phyloP scores from a whole-genome alignment of 345 rosid genomes.

The Moricandia arvensis region DNA sequence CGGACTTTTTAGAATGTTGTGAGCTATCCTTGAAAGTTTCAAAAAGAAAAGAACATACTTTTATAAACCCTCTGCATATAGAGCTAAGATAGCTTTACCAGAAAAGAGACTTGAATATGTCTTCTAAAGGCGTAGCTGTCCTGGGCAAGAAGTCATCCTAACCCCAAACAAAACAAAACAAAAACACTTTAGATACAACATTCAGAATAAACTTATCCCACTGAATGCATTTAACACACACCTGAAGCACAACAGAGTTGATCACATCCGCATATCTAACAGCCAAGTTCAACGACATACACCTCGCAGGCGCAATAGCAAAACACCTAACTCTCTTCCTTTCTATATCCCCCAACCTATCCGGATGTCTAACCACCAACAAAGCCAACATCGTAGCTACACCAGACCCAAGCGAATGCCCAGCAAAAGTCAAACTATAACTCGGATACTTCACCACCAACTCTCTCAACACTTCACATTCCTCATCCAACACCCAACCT shows the following conservation, averaged over 20 bases:
- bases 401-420: conserved; percentile 95
- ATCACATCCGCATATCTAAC: conserved; percentile 94
- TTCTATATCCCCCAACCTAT: conserved; percentile 67
- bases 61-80: not conserved
- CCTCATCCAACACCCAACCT: conserved; percentile 75
- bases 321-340: conserved; percentile 85
- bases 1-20: too few species aligned
- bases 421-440: conserved; percentile 81
- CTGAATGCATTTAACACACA: conserved; percentile 24
- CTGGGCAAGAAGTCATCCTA: conserved; percentile 98
- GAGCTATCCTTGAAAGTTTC: too few species aligned
- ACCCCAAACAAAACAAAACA: conserved; percentile 16
- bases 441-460: conserved; percentile 62
- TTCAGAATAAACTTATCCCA: not conserved
- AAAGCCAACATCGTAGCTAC: conserved; percentile 83
- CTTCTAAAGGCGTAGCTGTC: conserved; percentile 94
- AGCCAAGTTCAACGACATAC: conserved; percentile 92
- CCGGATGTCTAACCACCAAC: conserved; percentile 58
- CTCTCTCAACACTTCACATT: conserved; percentile 65
- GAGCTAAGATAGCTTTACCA: conserved; percentile 50
- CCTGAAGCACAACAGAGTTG: conserved; percentile 97
- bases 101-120: conserved; percentile 97
- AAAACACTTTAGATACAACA: not conserved
- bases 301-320: conserved; percentile 96
- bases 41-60: too few species aligned